Percentiles rank a stretch among this genome's conserved stretches.
Evolutionary conservation across 306 rosid genomes (phyloP).

Genomic region (Inga leiocalycina): DNA sequence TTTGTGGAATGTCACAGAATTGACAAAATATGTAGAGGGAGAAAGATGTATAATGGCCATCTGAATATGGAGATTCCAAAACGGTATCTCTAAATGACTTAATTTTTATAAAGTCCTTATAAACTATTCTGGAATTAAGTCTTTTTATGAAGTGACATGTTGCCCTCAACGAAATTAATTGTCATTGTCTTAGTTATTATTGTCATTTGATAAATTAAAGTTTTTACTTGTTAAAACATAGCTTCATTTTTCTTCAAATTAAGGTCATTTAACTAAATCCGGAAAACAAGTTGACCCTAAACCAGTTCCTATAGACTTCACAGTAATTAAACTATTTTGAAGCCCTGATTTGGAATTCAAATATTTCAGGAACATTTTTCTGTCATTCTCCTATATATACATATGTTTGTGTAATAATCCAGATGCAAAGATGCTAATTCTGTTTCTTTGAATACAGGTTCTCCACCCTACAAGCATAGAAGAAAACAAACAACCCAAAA

Average conservation of each 20-base stretch:
- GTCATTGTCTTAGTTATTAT: too few relatives aligned
- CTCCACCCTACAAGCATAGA: conserved; percentile 53
- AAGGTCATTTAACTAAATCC: background rate
- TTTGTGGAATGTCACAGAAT: background rate
- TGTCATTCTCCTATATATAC: too few relatives aligned
- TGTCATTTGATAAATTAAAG: too few relatives aligned
- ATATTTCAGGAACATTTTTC: background rate
- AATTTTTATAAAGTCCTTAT: too few relatives aligned
- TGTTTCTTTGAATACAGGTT: conserved; percentile 49
- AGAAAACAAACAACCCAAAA: conserved; percentile 38
- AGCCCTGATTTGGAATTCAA: too few relatives aligned
- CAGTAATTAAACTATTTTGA: background rate
- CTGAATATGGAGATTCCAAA: too few relatives aligned
- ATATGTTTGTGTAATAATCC: too few relatives aligned
- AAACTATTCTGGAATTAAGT: background rate
- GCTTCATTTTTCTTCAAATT: background rate
- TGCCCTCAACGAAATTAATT: too few relatives aligned
- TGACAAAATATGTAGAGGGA: too few relatives aligned
- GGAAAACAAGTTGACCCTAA: background rate
- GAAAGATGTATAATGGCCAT: background rate
- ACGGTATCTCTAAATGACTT: background rate
- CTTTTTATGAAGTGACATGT: background rate
- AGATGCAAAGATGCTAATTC: conserved; percentile 14
- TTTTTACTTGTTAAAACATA: too few relatives aligned
- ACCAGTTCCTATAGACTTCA: background rate